Conservation (phyloP, 2,329 filamentous ascomycete genomes). For the Sarocladium kiliense region DNA sequence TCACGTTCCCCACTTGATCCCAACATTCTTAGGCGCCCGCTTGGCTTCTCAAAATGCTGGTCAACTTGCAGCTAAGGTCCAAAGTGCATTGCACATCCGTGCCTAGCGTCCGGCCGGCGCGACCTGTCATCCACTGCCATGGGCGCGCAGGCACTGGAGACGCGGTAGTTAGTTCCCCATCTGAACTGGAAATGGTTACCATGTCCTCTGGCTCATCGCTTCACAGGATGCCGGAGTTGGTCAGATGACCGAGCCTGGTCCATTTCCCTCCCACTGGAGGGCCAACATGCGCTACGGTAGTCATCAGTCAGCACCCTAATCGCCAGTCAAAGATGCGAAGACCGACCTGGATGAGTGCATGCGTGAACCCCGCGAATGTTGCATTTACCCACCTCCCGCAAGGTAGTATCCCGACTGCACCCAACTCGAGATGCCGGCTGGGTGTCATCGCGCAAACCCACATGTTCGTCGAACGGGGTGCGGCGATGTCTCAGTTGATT, state of each 20-base stretch:
- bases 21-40: too few species aligned
- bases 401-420: background rate
- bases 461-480: background rate
- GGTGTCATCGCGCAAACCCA: background rate
- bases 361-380: too few species aligned
- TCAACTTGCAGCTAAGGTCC: background rate
- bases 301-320: too few species aligned
- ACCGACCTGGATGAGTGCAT: too few species aligned
- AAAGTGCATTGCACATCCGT: background rate
- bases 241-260: background rate
- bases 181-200: background rate
- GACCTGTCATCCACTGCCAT: background rate
- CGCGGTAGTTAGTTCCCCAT: background rate
- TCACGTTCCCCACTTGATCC: too few species aligned
- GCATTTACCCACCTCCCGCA: too few species aligned
- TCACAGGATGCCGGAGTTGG: background rate
- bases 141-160: too few species aligned
- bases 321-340: too few species aligned
- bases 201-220: background rate
- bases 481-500: constrained; percentile 1
- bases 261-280: too few species aligned
- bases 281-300: too few species aligned
- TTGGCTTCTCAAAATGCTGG: too few species aligned
- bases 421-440: background rate
- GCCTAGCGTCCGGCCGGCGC: background rate